These are phyloP conservation scores for Phaeoacremonium minimum DNA, from an alignment of 2,329 filamentous ascomycete genomes.

Conservation along the genomic window DNA sequence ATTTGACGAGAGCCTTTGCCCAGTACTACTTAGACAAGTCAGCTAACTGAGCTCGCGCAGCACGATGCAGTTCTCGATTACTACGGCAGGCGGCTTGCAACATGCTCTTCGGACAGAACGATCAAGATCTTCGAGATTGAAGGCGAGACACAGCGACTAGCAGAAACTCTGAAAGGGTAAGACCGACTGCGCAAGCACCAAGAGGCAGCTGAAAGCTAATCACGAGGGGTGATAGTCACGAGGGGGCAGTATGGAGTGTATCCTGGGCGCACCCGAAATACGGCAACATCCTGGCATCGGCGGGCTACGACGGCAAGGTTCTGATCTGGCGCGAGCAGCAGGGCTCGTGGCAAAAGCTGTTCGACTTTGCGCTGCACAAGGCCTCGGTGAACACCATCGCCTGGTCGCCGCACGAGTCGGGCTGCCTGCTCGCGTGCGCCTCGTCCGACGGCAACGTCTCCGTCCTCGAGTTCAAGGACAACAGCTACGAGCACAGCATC, in stretches of 20 bases:
- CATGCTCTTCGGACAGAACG: conserved; percentile 95
- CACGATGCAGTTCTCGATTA: conserved; percentile 99
- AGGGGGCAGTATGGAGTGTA: conserved; percentile 96
- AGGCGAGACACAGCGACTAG: conserved; percentile 81
- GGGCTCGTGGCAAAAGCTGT: conserved; percentile 77
- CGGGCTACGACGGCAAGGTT: conserved; percentile 95
- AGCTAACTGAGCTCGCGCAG: too few relatives aligned
- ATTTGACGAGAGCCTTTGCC: conserved; percentile 8
- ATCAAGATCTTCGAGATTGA: conserved; percentile 99
- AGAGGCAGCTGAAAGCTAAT: too few relatives aligned
- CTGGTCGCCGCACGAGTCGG: conserved; percentile 95
- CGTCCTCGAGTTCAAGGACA: conserved; percentile 96
- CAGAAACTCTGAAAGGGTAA: conserved; percentile 93
- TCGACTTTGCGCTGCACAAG: conserved; percentile 90
- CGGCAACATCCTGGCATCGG: conserved; percentile 93
- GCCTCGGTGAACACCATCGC: conserved; percentile 94
- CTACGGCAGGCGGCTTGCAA: conserved; percentile 92
- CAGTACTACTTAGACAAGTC: too few relatives aligned
- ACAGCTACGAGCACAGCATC: conserved; percentile 82
- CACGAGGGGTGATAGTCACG: conserved; percentile 62
- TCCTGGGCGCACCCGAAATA: conserved; percentile 98
- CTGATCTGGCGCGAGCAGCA: conserved; percentile 94
- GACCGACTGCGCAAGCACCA: too few relatives aligned
- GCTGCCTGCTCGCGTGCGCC: conserved; percentile 90
- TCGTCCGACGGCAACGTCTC: conserved; percentile 91